These are phyloP conservation scores for Cordyceps javanica DNA, from an alignment of 2,329 filamentous ascomycete genomes.

Conservation along the genomic window DNA sequence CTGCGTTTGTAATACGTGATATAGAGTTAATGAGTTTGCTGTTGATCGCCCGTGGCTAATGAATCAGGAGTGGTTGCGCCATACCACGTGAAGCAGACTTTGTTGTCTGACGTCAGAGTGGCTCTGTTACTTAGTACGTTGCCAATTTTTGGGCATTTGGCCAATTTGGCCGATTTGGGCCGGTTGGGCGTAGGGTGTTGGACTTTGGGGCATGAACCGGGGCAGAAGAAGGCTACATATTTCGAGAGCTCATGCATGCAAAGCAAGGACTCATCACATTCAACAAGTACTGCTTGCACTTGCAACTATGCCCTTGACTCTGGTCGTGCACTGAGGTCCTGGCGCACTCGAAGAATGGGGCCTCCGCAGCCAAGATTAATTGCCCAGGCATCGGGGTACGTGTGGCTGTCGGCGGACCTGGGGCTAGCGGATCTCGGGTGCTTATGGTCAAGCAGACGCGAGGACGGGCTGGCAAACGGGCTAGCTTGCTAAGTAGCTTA, in stretches of 20 bases:
- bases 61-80: background rate
- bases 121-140: background rate
- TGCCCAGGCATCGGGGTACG: background rate
- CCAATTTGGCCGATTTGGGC: too few relatives aligned
- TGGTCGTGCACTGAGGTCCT: background rate
- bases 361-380: background rate
- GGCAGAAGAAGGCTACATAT: background rate
- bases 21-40: background rate
- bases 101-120: slow-evolving; percentile 1
- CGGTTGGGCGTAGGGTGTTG: background rate
- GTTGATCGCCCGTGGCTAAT: background rate
- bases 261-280: background rate
- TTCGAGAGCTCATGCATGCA: background rate
- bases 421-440: slow-evolving; percentile 13
- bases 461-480: background rate
- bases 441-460: background rate
- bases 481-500: background rate
- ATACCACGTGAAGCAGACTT: background rate
- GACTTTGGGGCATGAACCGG: background rate
- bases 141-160: too few relatives aligned
- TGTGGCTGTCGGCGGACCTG: slow-evolving; percentile 12
- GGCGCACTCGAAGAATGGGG: background rate
- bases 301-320: slow-evolving; percentile 11
- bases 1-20: background rate
- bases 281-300: background rate